Evolutionary conservation across 768 basidiomycete species (phyloP).

Genomic region (Clitopilus passeckerianus): DNA sequence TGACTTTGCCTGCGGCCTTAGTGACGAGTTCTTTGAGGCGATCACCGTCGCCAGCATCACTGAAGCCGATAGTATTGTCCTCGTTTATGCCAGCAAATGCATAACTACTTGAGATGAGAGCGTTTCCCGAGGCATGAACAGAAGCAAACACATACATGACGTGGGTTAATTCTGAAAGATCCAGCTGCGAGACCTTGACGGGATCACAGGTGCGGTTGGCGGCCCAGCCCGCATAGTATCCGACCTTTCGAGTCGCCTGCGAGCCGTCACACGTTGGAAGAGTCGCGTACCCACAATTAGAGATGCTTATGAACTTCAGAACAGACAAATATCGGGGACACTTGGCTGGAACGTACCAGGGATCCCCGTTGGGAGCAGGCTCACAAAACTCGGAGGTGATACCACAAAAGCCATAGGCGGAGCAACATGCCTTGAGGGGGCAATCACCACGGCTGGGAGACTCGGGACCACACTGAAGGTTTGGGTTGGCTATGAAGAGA

Average conservation of each 20-base stretch:
- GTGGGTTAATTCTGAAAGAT: background rate
- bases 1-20: background rate
- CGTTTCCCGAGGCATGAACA: background rate
- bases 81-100: background rate
- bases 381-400: background rate
- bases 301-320: background rate
- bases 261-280: background rate
- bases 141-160: background rate
- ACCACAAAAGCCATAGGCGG: background rate
- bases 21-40: background rate
- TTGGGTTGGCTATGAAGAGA: background rate
- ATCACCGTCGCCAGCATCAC: background rate
- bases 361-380: constrained; percentile 1
- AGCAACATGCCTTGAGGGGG: background rate
- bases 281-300: background rate
- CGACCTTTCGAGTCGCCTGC: constrained; percentile 1
- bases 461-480: background rate
- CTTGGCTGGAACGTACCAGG: background rate
- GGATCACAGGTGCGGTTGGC: background rate
- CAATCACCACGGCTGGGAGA: background rate
- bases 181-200: background rate
- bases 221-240: constrained; percentile 1
- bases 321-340: background rate
- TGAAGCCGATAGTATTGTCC: background rate
- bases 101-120: background rate